These are phyloP conservation scores for Hanseniaspora pseudoguilliermondii DNA, from an alignment of 805 yeast genomes.

Conservation along the genomic window DNA sequence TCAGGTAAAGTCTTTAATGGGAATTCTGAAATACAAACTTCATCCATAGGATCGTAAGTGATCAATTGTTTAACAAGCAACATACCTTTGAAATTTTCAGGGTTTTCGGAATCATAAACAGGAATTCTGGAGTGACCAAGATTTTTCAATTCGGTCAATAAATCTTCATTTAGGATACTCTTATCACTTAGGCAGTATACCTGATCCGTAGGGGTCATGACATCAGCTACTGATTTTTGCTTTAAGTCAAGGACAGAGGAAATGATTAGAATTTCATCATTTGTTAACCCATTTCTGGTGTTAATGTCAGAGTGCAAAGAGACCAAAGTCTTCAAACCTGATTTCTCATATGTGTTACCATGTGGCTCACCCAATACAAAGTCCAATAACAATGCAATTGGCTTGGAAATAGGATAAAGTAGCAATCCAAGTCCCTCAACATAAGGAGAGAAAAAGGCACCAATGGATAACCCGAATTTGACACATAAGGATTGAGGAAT, in stretches of 20 bases:
- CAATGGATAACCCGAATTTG: slow-evolving; percentile 81
- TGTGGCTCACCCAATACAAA: slow-evolving; percentile 84
- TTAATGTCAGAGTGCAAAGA: slow-evolving; percentile 75
- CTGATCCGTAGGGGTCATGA: slow-evolving; percentile 89
- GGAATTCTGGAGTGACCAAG: slow-evolving; percentile 95
- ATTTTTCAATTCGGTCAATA: slow-evolving; percentile 79
- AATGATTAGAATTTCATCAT: slow-evolving; percentile 92
- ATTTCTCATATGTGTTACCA: slow-evolving; percentile 85
- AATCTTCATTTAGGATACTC: slow-evolving; percentile 63
- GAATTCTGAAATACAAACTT: slow-evolving; percentile 79
- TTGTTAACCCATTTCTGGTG: slow-evolving; percentile 68
- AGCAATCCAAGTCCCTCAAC: slow-evolving; percentile 73
- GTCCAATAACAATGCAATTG: slow-evolving; percentile 72
- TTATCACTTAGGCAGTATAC: slow-evolving; percentile 83
- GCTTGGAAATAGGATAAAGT: slow-evolving; percentile 87
- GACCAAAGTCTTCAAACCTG: slow-evolving; percentile 86
- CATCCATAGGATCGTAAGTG: slow-evolving; percentile 94
- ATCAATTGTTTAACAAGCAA: slow-evolving; percentile 80
- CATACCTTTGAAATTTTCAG: slow-evolving; percentile 89
- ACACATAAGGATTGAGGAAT: slow-evolving; percentile 92
- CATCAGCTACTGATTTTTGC: slow-evolving; percentile 71
- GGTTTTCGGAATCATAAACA: slow-evolving; percentile 79
- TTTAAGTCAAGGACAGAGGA: slow-evolving; percentile 87
- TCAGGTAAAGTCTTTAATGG: slow-evolving; percentile 95
- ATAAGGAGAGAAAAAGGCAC: slow-evolving; percentile 82